Evolutionary conservation across 192 early-diverging fungal genomes (phyloP).

Genomic region (Diversispora eburnea): DNA sequence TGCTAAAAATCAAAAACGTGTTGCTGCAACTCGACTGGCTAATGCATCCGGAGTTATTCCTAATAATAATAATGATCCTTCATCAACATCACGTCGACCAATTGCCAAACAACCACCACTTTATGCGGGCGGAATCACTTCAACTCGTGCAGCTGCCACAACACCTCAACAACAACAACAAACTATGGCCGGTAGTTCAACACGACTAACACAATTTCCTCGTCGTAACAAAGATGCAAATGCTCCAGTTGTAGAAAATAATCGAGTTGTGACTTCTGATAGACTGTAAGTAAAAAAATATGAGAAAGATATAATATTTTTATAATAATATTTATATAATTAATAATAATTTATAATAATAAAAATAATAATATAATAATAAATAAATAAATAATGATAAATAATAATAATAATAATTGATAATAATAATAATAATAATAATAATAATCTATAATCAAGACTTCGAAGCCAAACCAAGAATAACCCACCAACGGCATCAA

Average conservation of each 20-base stretch:
- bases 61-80: not conserved
- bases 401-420: not conserved
- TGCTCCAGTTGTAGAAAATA: constrained; percentile 15
- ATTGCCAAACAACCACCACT: not conserved
- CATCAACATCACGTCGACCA: constrained; percentile 5
- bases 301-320: too few species aligned
- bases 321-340: too few species aligned
- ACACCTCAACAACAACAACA: not conserved
- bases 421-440: not conserved
- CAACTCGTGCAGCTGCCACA: constrained; percentile 1
- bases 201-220: constrained; percentile 25
- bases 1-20: constrained; percentile 6
- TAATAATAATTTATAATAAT: not conserved
- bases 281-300: constrained; percentile 22
- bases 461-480: constrained; percentile 30
- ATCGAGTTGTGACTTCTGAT: constrained; percentile 14
- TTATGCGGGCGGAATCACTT: not conserved
- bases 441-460: not conserved
- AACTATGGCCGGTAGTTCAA: not conserved
- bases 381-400: not conserved
- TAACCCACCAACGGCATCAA: constrained; percentile 1
- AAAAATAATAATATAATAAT: not conserved
- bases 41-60: not conserved
- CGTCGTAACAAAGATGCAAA: constrained; percentile 21
- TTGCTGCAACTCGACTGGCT: not conserved